Conservation (phyloP, 768 basidiomycete genomes). For the Psilocybe cubensis region DNA sequence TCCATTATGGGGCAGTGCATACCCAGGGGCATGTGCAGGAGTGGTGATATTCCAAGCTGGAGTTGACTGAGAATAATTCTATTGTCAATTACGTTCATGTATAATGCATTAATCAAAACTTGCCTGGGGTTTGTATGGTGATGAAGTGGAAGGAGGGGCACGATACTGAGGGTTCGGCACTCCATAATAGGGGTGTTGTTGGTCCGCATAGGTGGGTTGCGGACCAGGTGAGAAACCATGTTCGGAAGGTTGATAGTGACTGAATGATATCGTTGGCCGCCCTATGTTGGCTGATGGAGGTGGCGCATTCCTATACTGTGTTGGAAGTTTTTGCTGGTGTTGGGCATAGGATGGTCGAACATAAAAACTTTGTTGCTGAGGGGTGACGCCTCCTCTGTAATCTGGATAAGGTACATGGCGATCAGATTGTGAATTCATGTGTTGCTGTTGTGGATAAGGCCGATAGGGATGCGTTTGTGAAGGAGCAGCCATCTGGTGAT, state of each 20-base stretch:
- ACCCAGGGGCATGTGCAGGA: constrained; percentile 21
- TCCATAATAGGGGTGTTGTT: constrained; percentile 27
- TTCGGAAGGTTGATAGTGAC: constrained; percentile 51
- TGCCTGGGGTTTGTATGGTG: constrained; percentile 21
- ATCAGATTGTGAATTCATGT: constrained; percentile 5
- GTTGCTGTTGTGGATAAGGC: constrained; percentile 8
- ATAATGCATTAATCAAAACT: background rate
- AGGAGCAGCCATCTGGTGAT: constrained; percentile 9
- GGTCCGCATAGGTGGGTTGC: constrained; percentile 22
- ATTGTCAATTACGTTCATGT: background rate
- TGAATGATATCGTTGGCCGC: constrained; percentile 40
- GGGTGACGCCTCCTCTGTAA: background rate
- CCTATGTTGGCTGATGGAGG: background rate
- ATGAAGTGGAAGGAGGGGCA: constrained; percentile 1
- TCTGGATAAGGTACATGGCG: constrained; percentile 11
- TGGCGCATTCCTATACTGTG: constrained; percentile 12
- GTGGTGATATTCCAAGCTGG: constrained; percentile 28
- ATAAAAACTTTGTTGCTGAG: constrained; percentile 16
- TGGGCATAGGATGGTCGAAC: constrained; percentile 17
- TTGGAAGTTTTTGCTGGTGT: constrained; percentile 20
- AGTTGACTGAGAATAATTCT: constrained; percentile 18
- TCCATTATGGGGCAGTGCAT: constrained; percentile 16
- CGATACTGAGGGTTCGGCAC: constrained; percentile 17
- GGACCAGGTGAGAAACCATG: constrained; percentile 35
- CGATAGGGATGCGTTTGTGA: constrained; percentile 14